Evolutionary conservation across 2,329 filamentous ascomycete genomes (phyloP).

Genomic region (Fusarium guadeloupense): DNA sequence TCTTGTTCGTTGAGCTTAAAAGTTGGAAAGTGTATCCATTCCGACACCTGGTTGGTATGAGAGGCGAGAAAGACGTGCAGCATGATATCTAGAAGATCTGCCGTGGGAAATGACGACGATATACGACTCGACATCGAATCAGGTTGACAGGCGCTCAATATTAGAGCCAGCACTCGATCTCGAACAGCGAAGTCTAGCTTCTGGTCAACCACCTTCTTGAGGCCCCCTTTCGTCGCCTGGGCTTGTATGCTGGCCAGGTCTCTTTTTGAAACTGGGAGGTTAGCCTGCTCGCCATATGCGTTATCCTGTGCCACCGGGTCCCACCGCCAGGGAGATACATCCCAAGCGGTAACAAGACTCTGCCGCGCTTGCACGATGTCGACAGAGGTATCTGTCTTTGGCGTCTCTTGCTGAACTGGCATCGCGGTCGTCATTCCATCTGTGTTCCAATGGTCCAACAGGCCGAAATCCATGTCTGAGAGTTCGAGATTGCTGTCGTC

Average conservation of each 20-base stretch:
- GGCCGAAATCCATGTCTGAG: constrained; percentile 61
- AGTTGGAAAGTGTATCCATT: constrained; percentile 70
- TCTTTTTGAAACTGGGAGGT: constrained; percentile 54
- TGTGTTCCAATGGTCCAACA: constrained; percentile 60
- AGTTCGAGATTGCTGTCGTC: constrained; percentile 60
- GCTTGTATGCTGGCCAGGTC: constrained; percentile 53
- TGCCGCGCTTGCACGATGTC: constrained; percentile 59
- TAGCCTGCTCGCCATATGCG: constrained; percentile 55
- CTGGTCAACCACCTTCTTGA: constrained; percentile 54
- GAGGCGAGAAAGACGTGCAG: constrained; percentile 68
- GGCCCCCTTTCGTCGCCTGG: constrained; percentile 49
- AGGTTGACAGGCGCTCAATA: constrained; percentile 66
- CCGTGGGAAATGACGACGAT: constrained; percentile 69
- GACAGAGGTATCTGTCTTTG: constrained; percentile 49
- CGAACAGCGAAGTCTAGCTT: constrained; percentile 59
- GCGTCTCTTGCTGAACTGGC: constrained; percentile 35
- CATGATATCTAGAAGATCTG: constrained; percentile 67
- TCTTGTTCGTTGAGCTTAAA: constrained; percentile 64
- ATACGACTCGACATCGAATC: constrained; percentile 60
- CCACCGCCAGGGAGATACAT: constrained; percentile 62
- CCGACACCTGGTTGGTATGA: constrained; percentile 64
- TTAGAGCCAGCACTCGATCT: constrained; percentile 71
- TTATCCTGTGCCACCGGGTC: constrained; percentile 56
- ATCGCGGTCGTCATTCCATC: constrained; percentile 46
- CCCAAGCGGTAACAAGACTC: constrained; percentile 59